These are phyloP conservation scores for Fragaria vesca DNA, from an alignment of 306 rosid genomes.

Conservation along the genomic window DNA sequence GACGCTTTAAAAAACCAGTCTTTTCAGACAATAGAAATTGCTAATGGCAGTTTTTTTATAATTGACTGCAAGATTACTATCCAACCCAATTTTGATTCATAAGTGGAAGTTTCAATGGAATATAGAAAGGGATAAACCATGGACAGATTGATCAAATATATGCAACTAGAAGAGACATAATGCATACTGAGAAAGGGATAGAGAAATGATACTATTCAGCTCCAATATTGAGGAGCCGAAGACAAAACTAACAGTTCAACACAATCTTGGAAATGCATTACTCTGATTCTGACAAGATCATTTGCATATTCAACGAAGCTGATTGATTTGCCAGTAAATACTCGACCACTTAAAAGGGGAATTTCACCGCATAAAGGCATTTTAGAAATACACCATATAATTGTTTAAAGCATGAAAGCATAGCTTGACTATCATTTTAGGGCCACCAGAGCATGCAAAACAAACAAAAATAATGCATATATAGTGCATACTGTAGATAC, in stretches of 20 bases:
- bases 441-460: not conserved
- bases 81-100: not conserved
- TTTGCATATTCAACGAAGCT: not conserved
- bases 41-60: no score
- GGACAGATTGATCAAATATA: not conserved
- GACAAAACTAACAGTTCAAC: not conserved
- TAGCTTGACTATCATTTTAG: not conserved
- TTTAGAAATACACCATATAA: not conserved
- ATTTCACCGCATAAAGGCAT: no score
- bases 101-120: not conserved
- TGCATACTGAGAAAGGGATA: not conserved
- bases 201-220: not conserved
- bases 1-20: not conserved
- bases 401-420: not conserved
- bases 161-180: not conserved
- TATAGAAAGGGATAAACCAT: not conserved
- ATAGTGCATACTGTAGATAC: conserved; percentile 15
- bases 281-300: not conserved
- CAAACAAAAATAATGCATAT: not conserved
- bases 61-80: not conserved
- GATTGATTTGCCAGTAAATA: not conserved
- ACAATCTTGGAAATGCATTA: not conserved
- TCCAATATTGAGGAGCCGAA: not conserved
- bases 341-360: not conserved
- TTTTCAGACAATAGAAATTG: not conserved